These are phyloP conservation scores for Lathyrus oleraceus DNA, from an alignment of 306 rosid genomes.

Conservation along the genomic window DNA sequence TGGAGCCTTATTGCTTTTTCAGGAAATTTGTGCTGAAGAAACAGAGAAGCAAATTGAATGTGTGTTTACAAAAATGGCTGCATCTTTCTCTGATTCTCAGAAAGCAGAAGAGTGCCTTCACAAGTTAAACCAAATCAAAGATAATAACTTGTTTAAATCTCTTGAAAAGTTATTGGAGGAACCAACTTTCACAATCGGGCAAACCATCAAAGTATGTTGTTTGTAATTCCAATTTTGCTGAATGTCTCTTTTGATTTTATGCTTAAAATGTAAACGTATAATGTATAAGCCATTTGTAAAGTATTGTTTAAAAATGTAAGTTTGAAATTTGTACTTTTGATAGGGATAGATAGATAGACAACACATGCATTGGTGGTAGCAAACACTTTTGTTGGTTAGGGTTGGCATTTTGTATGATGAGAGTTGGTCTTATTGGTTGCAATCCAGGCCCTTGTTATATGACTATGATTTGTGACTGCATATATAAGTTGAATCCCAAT, in stretches of 20 bases:
- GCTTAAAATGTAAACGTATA: constrained; percentile 21
- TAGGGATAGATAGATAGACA: not conserved
- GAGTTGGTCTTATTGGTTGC: constrained; percentile 28
- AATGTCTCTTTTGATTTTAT: constrained; percentile 5
- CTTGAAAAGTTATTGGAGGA: constrained; percentile 67
- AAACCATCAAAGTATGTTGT: constrained; percentile 59
- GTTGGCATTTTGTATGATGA: constrained; percentile 11
- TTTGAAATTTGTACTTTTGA: constrained; percentile 16
- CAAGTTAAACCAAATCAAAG: constrained; percentile 71
- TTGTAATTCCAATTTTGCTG: constrained; percentile 42
- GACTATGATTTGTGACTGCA: constrained; percentile 29
- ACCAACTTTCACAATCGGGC: constrained; percentile 41
- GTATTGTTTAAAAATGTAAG: constrained; percentile 5
- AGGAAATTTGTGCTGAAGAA: constrained; percentile 77
- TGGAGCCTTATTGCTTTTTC: constrained; percentile 35
- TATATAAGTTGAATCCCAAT: not conserved
- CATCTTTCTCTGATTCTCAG: constrained; percentile 69
- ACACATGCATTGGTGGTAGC: constrained; percentile 5
- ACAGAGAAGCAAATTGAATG: constrained; percentile 48
- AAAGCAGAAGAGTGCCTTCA: constrained; percentile 74
- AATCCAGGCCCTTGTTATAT: constrained; percentile 9
- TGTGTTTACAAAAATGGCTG: constrained; percentile 61
- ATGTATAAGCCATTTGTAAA: not conserved
- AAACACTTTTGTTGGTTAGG: not conserved
- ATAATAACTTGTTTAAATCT: constrained; percentile 59